Conservation (phyloP, 306 rosid species). For the Vigna hirtella region DNA sequence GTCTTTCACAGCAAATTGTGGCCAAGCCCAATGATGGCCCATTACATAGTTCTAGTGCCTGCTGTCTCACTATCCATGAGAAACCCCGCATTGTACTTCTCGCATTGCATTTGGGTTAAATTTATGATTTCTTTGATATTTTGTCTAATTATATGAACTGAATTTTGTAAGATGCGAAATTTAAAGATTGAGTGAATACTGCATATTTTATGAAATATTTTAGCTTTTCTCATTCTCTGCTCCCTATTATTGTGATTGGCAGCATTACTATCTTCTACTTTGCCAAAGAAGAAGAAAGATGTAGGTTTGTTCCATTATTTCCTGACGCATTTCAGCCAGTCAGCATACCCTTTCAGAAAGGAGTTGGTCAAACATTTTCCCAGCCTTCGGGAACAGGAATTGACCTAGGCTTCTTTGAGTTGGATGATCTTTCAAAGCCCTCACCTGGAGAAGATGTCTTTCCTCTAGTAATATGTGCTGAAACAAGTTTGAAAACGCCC, state of each 20-base stretch:
- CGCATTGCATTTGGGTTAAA: constrained; percentile 7
- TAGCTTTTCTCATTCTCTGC: constrained; percentile 35
- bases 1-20: neutral
- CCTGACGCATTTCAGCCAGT: constrained; percentile 72
- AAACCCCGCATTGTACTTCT: neutral
- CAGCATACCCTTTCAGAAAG: constrained; percentile 80
- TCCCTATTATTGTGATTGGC: constrained; percentile 45
- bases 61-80: neutral
- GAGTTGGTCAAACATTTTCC: constrained; percentile 72
- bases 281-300: constrained; percentile 85
- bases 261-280: constrained; percentile 82
- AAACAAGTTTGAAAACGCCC: constrained; percentile 54
- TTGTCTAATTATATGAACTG: constrained; percentile 3
- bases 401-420: constrained; percentile 83
- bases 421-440: constrained; percentile 90
- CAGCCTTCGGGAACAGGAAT: constrained; percentile 91
- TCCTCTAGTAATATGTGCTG: constrained; percentile 87
- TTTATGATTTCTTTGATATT: constrained; percentile 21
- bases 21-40: neutral
- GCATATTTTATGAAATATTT: constrained; percentile 20
- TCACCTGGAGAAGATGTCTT: constrained; percentile 76
- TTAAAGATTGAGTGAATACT: constrained; percentile 21
- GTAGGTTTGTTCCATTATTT: constrained; percentile 69
- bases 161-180: constrained; percentile 3
- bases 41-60: neutral